Percentiles rank a stretch among this genome's conserved stretches.
These are phyloP conservation scores for Penicillium sp. DNA, from an alignment of 2,329 filamentous ascomycete genomes.

Conservation along the genomic window DNA sequence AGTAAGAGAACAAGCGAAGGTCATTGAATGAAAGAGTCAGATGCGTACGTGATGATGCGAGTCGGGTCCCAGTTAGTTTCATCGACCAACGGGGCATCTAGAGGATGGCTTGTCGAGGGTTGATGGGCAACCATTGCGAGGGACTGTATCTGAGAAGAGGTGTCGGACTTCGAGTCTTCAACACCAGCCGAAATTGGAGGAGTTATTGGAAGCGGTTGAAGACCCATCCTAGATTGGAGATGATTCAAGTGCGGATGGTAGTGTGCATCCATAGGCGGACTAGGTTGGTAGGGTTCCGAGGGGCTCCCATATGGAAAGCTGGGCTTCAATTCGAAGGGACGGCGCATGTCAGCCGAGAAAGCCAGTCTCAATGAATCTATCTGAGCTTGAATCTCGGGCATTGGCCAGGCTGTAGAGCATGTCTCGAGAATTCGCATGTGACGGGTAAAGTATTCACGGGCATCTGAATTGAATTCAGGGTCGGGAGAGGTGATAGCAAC, in stretches of 20 bases:
- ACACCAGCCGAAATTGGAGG: conserved; percentile 74
- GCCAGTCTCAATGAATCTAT: conserved; percentile 86
- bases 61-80: conserved; percentile 81
- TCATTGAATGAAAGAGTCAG: neutral
- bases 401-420: conserved; percentile 78
- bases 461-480: conserved; percentile 79
- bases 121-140: conserved; percentile 43
- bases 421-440: conserved; percentile 93
- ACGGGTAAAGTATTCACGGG: conserved; percentile 82
- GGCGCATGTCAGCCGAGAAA: conserved; percentile 81
- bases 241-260: conserved; percentile 53
- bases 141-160: conserved; percentile 67
- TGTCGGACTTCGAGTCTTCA: conserved; percentile 72
- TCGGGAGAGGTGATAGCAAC: conserved; percentile 92
- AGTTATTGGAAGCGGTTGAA: conserved; percentile 67
- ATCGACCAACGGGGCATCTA: conserved; percentile 59
- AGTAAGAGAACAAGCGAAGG: conserved; percentile 21
- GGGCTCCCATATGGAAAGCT: conserved; percentile 86
- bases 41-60: conserved; percentile 81
- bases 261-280: conserved; percentile 55
- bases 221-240: conserved; percentile 49
- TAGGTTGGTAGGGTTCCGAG: conserved; percentile 61
- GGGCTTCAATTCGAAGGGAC: conserved; percentile 84
- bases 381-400: conserved; percentile 85
- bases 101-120: conserved; percentile 41